Base-by-base conservation (phyloP, 2,329 filamentous ascomycete species). In the Apiospora kogelbergensis region DNA sequence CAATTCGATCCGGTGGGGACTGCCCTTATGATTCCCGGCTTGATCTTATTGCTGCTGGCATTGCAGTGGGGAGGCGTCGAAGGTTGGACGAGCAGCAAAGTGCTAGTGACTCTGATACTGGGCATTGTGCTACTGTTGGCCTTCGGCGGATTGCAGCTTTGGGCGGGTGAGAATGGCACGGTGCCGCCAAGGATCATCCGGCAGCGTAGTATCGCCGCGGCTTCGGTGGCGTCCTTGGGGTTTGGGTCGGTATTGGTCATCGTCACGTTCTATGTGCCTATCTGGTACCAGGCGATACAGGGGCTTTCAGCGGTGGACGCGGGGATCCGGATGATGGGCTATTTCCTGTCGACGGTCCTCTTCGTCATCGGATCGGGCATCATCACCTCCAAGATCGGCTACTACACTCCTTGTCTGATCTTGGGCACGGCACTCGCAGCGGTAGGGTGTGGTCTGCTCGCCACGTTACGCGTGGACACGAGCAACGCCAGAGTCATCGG, bases 231-330 rank as follows among this genome's bases (percentile, higher is more conserved):
- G 11, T 65, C 37, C 13, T n/a, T 65, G 9, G 37, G 37, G 17
- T 65, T 65, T 37, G 41, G 63, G 1, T 42, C 63, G 13, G 41
- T 65, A 40, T 22, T 65, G 2, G 37, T 44, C n/a, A 24, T 44
- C 63, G 22, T 65, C 20, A 65, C 63, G 3, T 84, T 84, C 74
- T 86, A 81, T 72, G 76, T 87, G 3, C 84, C 85, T 11, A 79
- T 86, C 68, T 87, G 84, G 83, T 86, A 85, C 74, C 84, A 86
- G 70, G 82, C 81, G 15, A 81, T 85, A 64, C 76, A 82, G 66
- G 77, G 76, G 40, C 76, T 79, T 6, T 79, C 78, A 2, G 81
- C 83, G 11, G 79, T 82, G 6, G 73, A 81, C 68, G 80, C 81
- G 1, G 83, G 84, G 4, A 82, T 84, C 67, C 78, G 80, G 20